Evolutionary conservation across 345 rosid genomes (phyloP).

Genomic region (Syzygium jambos): DNA sequence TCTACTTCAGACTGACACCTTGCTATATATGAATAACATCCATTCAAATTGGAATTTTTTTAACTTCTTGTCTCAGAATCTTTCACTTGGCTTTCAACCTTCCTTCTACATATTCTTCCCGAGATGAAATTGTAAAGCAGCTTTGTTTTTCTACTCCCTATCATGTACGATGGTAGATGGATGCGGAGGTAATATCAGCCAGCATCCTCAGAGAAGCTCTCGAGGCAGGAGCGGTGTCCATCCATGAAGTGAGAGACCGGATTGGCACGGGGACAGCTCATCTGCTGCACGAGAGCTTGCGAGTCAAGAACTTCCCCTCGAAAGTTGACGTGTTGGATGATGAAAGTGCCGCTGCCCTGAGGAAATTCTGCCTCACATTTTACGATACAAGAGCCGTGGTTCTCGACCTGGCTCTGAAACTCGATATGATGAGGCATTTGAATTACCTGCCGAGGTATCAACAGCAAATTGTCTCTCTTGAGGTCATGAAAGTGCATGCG

Average conservation of each 20-base stretch:
- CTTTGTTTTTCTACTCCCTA: neutral
- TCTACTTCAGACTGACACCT: rapidly evolving
- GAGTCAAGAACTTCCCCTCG: conserved; percentile 59
- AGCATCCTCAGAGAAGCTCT: conserved; percentile 59
- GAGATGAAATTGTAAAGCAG: neutral
- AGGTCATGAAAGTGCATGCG: conserved; percentile 70
- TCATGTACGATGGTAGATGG: conserved; percentile 52
- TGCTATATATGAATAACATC: neutral
- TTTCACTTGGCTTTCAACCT: neutral
- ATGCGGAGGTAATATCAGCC: conserved; percentile 95
- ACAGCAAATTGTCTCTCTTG: conserved; percentile 64
- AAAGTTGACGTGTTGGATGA: conserved; percentile 66
- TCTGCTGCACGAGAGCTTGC: conserved; percentile 72
- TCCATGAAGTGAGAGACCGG: conserved; percentile 51
- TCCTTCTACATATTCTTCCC: neutral
- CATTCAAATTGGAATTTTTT: neutral
- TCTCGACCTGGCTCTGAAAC: conserved; percentile 67
- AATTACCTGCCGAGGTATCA: conserved; percentile 69
- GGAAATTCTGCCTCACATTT: conserved; percentile 82
- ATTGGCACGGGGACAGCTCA: conserved; percentile 78
- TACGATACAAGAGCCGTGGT: conserved; percentile 85
- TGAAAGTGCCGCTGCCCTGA: conserved; percentile 60
- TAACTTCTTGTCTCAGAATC: neutral
- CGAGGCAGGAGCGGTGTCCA: conserved; percentile 53
- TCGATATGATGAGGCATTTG: conserved; percentile 82